A percentile compares a stretch with the other conserved stretches of the same genome.
Evolutionary conservation across 2,329 filamentous ascomycete genomes (phyloP).

Genomic region (Acrocalymma vagum): DNA sequence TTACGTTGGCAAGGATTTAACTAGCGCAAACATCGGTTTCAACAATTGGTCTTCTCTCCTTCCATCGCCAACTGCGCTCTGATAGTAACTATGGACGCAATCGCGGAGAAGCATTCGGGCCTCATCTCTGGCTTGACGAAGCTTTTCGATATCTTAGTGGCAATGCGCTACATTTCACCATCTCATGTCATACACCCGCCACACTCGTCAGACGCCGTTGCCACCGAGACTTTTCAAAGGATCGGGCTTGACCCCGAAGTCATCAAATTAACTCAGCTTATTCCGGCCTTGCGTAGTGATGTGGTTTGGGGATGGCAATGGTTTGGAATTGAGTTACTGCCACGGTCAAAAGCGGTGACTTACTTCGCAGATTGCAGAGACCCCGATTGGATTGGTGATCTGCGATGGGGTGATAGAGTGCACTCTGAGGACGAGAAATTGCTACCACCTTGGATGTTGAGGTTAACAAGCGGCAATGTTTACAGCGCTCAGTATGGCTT

Average conservation of each 20-base stretch:
- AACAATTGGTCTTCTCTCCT: too few relatives aligned
- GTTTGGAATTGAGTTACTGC: slow-evolving; percentile 9
- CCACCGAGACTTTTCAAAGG: background rate
- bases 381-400: slow-evolving; percentile 7
- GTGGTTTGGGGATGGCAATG: slow-evolving; percentile 14
- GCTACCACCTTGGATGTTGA: slow-evolving; percentile 12
- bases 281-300: slow-evolving; percentile 11
- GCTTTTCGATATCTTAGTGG: slow-evolving; percentile 9
- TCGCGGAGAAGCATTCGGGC: slow-evolving; percentile 11
- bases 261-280: slow-evolving; percentile 7
- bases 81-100: background rate
- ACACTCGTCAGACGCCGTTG: background rate
- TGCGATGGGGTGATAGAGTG: slow-evolving; percentile 10
- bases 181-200: slow-evolving; percentile 10
- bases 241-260: slow-evolving; percentile 12
- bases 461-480: slow-evolving; percentile 3
- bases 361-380: slow-evolving; percentile 8
- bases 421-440: slow-evolving; percentile 6
- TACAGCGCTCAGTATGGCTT: slow-evolving; percentile 6
- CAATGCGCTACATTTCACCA: slow-evolving; percentile 14
- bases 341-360: slow-evolving; percentile 10
- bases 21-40: too few relatives aligned
- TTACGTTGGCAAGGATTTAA: too few relatives aligned
- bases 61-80: too few relatives aligned
- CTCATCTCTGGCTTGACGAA: slow-evolving; percentile 13